phyloP scores from a whole-genome alignment of 2,329 filamentous ascomycete species.

The Hypoxylon sp. region DNA sequence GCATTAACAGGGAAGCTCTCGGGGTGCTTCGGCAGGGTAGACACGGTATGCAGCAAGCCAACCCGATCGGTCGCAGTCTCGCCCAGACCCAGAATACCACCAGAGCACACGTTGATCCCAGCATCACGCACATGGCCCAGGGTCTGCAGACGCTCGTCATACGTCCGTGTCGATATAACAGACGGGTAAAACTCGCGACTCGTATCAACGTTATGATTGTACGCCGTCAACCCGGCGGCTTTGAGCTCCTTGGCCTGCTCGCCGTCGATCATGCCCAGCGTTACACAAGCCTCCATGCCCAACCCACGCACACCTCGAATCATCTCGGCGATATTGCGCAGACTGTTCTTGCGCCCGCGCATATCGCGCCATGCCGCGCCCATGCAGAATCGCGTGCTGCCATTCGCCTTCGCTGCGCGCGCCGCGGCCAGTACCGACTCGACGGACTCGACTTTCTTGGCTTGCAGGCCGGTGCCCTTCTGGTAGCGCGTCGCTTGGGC shows the following conservation, averaged over 20 bases:
- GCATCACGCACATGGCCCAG: conserved; percentile 85
- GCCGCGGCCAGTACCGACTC: conserved; percentile 86
- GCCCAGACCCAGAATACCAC: conserved; percentile 88
- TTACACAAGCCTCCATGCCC: conserved; percentile 95
- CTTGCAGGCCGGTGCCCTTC: conserved; percentile 82
- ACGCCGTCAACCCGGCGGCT: conserved; percentile 86
- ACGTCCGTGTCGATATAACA: conserved; percentile 87
- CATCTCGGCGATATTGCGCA: conserved; percentile 90
- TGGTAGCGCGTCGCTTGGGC: conserved; percentile 87
- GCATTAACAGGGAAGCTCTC: conserved; percentile 95
- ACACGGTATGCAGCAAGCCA: conserved; percentile 85
- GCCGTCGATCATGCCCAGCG: conserved; percentile 90
- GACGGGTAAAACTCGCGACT: conserved; percentile 89
- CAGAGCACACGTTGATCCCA: conserved; percentile 91
- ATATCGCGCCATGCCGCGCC: conserved; percentile 95
- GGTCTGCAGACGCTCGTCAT: conserved; percentile 88
- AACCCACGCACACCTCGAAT: conserved; percentile 83
- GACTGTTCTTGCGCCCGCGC: conserved; percentile 86
- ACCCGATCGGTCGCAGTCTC: conserved; percentile 85
- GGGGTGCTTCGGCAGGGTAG: conserved; percentile 84
- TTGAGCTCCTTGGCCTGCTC: conserved; percentile 86
- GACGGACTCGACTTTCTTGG: conserved; percentile 83
- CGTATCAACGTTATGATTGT: conserved; percentile 96
- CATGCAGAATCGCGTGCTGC: conserved; percentile 95
- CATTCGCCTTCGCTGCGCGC: conserved; percentile 82